phyloP scores from a whole-genome alignment of 352 stramenopile genomes.

The Lagenidium giganteum region DNA sequence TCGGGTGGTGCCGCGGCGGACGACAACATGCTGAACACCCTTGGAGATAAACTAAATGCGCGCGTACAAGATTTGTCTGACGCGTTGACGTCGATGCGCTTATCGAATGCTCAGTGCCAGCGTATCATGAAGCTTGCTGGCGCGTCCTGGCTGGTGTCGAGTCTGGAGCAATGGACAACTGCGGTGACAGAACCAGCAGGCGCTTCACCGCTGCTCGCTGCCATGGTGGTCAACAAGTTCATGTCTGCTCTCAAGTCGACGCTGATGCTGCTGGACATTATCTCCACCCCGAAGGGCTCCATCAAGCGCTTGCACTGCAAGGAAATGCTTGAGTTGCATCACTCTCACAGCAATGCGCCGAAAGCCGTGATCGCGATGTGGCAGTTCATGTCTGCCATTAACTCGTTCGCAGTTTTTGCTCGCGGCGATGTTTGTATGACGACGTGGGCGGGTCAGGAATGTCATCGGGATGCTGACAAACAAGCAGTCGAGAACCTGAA shows the following conservation, averaged over 20 bases:
- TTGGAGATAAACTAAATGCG: no score
- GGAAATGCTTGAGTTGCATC: not conserved
- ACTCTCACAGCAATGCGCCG: no score
- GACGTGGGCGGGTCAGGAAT: not conserved
- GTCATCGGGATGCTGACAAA: no score
- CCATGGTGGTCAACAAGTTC: not conserved
- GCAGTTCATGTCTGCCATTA: not conserved
- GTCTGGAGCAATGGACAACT: not conserved
- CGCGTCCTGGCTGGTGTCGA: slow-evolving; percentile 7
- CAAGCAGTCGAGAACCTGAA: no score
- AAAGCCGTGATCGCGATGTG: no score
- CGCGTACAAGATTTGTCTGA: slow-evolving; percentile 7
- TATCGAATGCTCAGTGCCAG: slow-evolving; percentile 22
- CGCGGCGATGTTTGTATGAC: not conserved
- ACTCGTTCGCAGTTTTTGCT: not conserved
- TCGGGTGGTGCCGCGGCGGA: no score
- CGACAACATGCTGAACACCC: no score
- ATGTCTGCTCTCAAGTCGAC: not conserved
- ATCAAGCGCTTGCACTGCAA: not conserved
- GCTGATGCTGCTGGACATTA: no score
- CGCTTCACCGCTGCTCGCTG: not conserved
- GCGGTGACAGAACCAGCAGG: not conserved
- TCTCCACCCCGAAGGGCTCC: not conserved
- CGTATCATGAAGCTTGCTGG: slow-evolving; percentile 12
- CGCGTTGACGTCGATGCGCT: slow-evolving; percentile 8